Evolutionary conservation across 2,329 filamentous ascomycete species (phyloP).

Genomic region (Xylaria sp.): DNA sequence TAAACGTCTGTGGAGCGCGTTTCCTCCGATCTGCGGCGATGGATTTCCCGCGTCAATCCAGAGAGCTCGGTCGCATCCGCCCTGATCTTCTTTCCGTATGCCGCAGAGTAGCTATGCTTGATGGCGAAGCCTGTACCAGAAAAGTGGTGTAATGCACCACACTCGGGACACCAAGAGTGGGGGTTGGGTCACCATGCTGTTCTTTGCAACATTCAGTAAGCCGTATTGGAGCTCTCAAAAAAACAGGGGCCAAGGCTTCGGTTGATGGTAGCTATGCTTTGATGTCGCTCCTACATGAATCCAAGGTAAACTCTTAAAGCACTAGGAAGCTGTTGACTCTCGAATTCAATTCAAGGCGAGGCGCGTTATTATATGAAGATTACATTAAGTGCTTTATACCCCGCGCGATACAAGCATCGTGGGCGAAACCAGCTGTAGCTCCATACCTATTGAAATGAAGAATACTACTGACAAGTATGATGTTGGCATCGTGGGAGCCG

Average conservation of each 20-base stretch:
- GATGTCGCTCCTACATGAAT: not conserved
- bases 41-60: not conserved
- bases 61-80: not conserved
- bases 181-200: slow-evolving; percentile 8
- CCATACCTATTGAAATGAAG: not conserved
- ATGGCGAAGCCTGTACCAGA: not conserved
- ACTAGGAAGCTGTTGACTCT: not conserved
- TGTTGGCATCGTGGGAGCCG: slow-evolving; percentile 66
- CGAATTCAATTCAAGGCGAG: not conserved
- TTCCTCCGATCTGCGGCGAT: slow-evolving; percentile 21
- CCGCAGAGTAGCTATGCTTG: not conserved
- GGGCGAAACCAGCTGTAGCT: not conserved
- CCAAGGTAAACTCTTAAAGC: not conserved
- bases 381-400: not conserved
- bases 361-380: not conserved
- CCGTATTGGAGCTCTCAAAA: not conserved
- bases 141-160: slow-evolving; percentile 19
- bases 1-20: slow-evolving; percentile 1
- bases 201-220: not conserved
- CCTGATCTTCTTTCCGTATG: not conserved
- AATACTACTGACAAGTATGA: slow-evolving; percentile 33
- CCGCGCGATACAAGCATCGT: not conserved
- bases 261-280: not conserved
- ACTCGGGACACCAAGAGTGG: slow-evolving; percentile 18
- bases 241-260: not conserved